Percentiles rank a stretch among this genome's conserved stretches.
phyloP scores from a whole-genome alignment of 208 protist genomes.

The Acanthamoeba culbertsoni region DNA sequence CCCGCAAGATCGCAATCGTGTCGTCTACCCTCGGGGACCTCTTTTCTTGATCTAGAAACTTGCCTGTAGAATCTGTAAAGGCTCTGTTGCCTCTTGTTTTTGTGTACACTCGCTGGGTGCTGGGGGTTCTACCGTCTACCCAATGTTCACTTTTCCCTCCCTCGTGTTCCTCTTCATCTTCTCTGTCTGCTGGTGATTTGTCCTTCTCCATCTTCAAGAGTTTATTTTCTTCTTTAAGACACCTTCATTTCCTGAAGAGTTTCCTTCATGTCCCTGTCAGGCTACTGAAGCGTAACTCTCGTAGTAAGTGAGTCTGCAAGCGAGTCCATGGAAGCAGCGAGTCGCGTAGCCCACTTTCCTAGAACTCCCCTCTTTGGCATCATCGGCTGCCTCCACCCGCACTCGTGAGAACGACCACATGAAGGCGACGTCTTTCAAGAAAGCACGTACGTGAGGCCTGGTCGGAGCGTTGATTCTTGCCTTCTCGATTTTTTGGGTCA shows the following conservation, averaged over 20 bases:
- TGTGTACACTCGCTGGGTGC: too few species aligned
- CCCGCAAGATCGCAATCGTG: not conserved
- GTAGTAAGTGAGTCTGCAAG: conserved; percentile 15
- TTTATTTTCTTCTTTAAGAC: too few species aligned
- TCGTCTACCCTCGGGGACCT: not conserved
- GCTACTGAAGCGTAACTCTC: not conserved
- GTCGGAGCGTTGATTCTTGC: not conserved
- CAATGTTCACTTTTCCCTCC: too few species aligned
- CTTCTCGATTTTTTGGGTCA: conserved; percentile 29
- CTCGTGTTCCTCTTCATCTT: too few species aligned
- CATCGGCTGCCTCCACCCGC: conserved; percentile 26
- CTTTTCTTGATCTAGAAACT: not conserved
- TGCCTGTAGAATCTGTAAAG: too few species aligned
- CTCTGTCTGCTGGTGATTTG: too few species aligned
- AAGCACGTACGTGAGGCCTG: not conserved
- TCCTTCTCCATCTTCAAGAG: too few species aligned
- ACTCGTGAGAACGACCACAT: not conserved
- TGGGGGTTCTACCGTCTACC: too few species aligned
- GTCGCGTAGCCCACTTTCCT: conserved; percentile 27
- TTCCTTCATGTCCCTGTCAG: too few species aligned
- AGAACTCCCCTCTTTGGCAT: conserved; percentile 37
- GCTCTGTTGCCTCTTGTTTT: too few species aligned
- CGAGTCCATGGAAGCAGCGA: conserved; percentile 25
- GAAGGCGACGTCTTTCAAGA: not conserved
- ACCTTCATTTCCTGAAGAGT: not conserved